A percentile compares a stretch with the other conserved stretches of the same genome.
Conservation (phyloP, 1,139 yeast genomes). For the Nematodospora anomalae region DNA sequence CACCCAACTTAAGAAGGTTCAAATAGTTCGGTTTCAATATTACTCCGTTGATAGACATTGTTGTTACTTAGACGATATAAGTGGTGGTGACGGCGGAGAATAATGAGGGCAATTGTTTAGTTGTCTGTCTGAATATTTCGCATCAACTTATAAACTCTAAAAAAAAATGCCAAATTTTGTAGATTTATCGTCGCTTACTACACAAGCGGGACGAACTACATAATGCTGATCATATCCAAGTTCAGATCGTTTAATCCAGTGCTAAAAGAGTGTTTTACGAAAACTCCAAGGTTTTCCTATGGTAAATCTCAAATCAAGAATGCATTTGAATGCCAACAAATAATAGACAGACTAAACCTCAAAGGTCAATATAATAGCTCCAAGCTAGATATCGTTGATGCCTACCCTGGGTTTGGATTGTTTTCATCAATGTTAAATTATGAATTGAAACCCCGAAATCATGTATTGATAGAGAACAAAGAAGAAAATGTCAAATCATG, state of each 20-base stretch:
- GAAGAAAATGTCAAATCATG: constrained; percentile 35
- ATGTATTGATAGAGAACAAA: constrained; percentile 56
- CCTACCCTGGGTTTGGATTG: constrained; percentile 58
- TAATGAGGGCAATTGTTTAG: too few species aligned
- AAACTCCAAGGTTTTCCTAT: constrained; percentile 2
- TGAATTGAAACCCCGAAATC: constrained; percentile 57
- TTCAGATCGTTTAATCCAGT: constrained; percentile 34
- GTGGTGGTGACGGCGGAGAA: too few species aligned
- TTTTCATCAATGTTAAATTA: constrained; percentile 57
- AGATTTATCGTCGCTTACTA: not conserved
- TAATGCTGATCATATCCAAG: not conserved
- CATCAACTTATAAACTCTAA: not conserved
- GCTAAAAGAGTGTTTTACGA: constrained; percentile 17
- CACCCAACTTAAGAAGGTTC: constrained; percentile 17
- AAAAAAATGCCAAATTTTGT: not conserved
- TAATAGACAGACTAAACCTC: constrained; percentile 46
- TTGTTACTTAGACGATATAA: too few species aligned
- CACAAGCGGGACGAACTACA: too few species aligned
- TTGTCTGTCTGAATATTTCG: too few species aligned
- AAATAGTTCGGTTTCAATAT: constrained; percentile 23
- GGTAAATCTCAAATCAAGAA: constrained; percentile 17
- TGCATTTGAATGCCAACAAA: constrained; percentile 32
- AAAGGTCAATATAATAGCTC: constrained; percentile 39
- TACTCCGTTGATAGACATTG: constrained; percentile 37
- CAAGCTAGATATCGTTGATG: constrained; percentile 62